These are phyloP conservation scores for Penicillium sp. DNA, from an alignment of 2,329 filamentous ascomycete species.

Conservation along the genomic window DNA sequence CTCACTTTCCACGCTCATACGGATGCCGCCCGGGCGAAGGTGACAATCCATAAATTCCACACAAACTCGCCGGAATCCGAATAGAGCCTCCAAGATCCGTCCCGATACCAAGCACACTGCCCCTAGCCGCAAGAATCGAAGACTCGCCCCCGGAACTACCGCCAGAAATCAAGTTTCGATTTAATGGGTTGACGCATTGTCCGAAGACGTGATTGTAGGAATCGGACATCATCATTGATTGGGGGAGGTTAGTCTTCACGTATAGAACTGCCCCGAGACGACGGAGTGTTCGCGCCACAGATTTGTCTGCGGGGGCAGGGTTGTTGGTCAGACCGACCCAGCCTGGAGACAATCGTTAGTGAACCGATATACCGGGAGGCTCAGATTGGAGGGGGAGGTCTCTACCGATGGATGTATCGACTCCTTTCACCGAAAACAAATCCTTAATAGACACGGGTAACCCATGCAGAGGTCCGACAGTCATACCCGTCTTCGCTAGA, in stretches of 20 bases:
- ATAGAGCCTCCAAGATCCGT: slow-evolving; percentile 59
- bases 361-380: background rate
- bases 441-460: slow-evolving; percentile 58
- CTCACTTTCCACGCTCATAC: slow-evolving; percentile 41
- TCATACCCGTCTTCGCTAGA: slow-evolving; percentile 41
- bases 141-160: slow-evolving; percentile 61
- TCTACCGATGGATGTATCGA: slow-evolving; percentile 32
- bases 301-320: slow-evolving; percentile 26
- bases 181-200: slow-evolving; percentile 57
- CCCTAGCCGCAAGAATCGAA: slow-evolving; percentile 54
- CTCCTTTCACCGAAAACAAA: slow-evolving; percentile 28
- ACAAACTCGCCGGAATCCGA: slow-evolving; percentile 60
- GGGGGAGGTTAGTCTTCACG: slow-evolving; percentile 31
- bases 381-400: background rate
- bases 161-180: slow-evolving; percentile 55
- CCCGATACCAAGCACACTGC: slow-evolving; percentile 57
- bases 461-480: slow-evolving; percentile 62
- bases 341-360: slow-evolving; percentile 14
- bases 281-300: slow-evolving; percentile 28
- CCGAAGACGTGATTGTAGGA: slow-evolving; percentile 53
- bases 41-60: slow-evolving; percentile 56
- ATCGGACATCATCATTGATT: slow-evolving; percentile 35
- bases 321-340: slow-evolving; percentile 32
- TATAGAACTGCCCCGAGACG: slow-evolving; percentile 30
- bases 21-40: slow-evolving; percentile 45